phyloP scores from a whole-genome alignment of 495 filamentous ascomycete species.

The Hapsidospora chrysogenum region DNA sequence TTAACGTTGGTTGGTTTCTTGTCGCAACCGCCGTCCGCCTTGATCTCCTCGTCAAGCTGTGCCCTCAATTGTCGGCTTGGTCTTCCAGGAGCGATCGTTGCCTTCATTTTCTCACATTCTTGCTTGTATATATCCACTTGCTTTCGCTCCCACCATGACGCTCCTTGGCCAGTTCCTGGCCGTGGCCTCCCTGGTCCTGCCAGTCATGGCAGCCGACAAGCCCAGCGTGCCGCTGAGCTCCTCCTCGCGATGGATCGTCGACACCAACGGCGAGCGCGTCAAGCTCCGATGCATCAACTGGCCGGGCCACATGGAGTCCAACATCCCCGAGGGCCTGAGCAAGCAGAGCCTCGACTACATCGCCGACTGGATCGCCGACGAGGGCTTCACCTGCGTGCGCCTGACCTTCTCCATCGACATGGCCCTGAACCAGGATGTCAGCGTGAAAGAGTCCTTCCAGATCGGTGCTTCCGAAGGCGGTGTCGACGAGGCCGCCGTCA shows the following conservation, averaged over 20 bases:
- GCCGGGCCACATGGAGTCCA: conserved; percentile 30
- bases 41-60: no score
- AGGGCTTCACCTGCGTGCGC: conserved; percentile 37
- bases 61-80: no score
- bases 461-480: conserved; percentile 17
- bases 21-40: no score
- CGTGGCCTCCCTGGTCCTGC: conserved; percentile 10
- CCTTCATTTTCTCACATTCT: no score
- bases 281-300: conserved; percentile 37
- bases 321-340: conserved; percentile 32
- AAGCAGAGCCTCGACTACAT: conserved; percentile 25
- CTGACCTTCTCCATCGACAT: conserved; percentile 35
- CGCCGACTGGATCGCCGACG: conserved; percentile 20
- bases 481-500: conserved; percentile 14
- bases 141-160: conserved; percentile 8
- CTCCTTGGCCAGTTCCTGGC: conserved; percentile 7
- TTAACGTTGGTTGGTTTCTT: no score
- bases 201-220: conserved; percentile 8
- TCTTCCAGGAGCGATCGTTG: no score
- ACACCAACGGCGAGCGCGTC: conserved; percentile 24
- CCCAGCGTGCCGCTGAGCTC: conserved; percentile 22
- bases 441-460: conserved; percentile 22
- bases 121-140: no score
- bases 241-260: conserved; percentile 32
- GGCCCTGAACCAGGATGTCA: conserved; percentile 20